These are phyloP conservation scores for carrot (Daucus carota) DNA, from an alignment of 129 eudicot species.

Conservation along the genomic window DH1_v3.0 NC_030383.2:12278501-12279000, in stretches of 20 bases:
- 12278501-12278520: slow-evolving; percentile 99
- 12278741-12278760: slow-evolving; percentile 54
- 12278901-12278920: slow-evolving; percentile 58
- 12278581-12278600: slow-evolving; percentile 68
- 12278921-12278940: slow-evolving; percentile 68
- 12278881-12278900: slow-evolving; percentile 12
- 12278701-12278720: neutral
- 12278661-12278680: neutral
- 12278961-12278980: slow-evolving; percentile 55
- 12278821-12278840: slow-evolving; percentile 37
- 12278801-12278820: slow-evolving; percentile 80
- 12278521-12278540: slow-evolving; percentile 92
- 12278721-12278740: slow-evolving; percentile 8
- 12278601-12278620: slow-evolving; percentile 70
- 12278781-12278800: slow-evolving; percentile 77
- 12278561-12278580: slow-evolving; percentile 75
- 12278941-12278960: slow-evolving; percentile 93
- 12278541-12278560: slow-evolving; percentile 86
- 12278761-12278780: slow-evolving; percentile 85
- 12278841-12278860: neutral
- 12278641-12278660: slow-evolving; percentile 3
- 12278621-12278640: slow-evolving; percentile 84
- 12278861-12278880: neutral
- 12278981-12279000: slow-evolving; percentile 47
- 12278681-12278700: neutral